Evolutionary conservation across 768 basidiomycete species (phyloP).

Genomic region (Pluteus cervinus): DNA sequence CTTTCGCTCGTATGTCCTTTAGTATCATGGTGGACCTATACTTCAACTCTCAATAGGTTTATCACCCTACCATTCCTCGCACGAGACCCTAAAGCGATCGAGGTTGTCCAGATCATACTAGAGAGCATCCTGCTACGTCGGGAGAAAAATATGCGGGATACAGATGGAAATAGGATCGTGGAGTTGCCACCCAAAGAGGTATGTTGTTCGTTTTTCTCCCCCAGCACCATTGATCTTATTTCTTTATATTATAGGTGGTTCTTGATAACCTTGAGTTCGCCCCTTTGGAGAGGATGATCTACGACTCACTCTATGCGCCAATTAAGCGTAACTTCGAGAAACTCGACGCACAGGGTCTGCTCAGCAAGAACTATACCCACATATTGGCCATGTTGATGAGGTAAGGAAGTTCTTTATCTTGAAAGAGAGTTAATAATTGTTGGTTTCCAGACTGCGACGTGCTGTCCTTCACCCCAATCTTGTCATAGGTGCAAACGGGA

Average conservation of each 20-base stretch:
- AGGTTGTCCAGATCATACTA: slow-evolving; percentile 91
- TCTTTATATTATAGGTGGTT: slow-evolving; percentile 37
- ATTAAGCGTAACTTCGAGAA: slow-evolving; percentile 79
- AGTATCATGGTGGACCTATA: background rate
- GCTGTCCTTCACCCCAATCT: slow-evolving; percentile 90
- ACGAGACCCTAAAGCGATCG: slow-evolving; percentile 87
- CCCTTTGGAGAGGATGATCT: slow-evolving; percentile 75
- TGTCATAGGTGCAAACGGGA: slow-evolving; percentile 49
- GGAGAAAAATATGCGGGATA: slow-evolving; percentile 91
- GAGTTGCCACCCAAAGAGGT: slow-evolving; percentile 85
- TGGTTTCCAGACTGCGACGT: slow-evolving; percentile 61
- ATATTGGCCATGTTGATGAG: slow-evolving; percentile 95
- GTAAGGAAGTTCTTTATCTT: slow-evolving; percentile 34
- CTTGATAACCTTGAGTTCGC: slow-evolving; percentile 80
- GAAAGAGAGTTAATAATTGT: background rate
- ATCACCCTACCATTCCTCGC: slow-evolving; percentile 90
- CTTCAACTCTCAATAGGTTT: slow-evolving; percentile 43
- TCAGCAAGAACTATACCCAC: slow-evolving; percentile 78
- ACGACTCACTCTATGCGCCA: slow-evolving; percentile 77
- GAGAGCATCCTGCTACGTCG: slow-evolving; percentile 83
- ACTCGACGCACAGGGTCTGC: slow-evolving; percentile 70
- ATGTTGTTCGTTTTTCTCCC: slow-evolving; percentile 1
- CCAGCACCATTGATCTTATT: slow-evolving; percentile 1
- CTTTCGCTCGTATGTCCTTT: slow-evolving; percentile 71
- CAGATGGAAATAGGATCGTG: slow-evolving; percentile 81